These are phyloP conservation scores for Salix exigua DNA, from an alignment of 345 rosid species.

Conservation along the genomic window DNA sequence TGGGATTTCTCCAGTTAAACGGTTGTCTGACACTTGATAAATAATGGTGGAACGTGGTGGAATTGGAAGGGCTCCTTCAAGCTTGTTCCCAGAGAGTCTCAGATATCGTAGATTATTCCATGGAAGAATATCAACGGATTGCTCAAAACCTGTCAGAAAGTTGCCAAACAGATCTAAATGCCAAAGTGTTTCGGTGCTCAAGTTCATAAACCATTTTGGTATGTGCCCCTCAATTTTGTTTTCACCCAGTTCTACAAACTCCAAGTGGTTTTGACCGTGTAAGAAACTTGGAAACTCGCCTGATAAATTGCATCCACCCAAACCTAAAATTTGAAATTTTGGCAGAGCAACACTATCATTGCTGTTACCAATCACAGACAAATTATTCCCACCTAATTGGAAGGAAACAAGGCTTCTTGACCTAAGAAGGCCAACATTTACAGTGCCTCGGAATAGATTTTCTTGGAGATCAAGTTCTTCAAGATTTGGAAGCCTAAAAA, in stretches of 20 bases:
- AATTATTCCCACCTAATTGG: conserved; percentile 7
- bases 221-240: too few relatives aligned
- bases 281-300: neutral
- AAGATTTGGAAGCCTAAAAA: conserved; percentile 13
- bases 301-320: conserved; percentile 13
- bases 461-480: neutral
- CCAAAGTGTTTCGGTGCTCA: accelerated
- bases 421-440: conserved; percentile 8
- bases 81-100: neutral
- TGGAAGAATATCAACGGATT: neutral
- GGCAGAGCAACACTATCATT: neutral
- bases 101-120: too few relatives aligned
- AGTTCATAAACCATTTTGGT: too few relatives aligned
- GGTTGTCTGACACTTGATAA: conserved; percentile 9
- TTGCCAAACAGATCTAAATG: conserved; percentile 8
- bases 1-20: too few relatives aligned
- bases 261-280: too few relatives aligned
- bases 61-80: conserved; percentile 22
- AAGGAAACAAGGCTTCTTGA: neutral
- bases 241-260: accelerated
- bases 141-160: conserved; percentile 16
- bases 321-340: neutral
- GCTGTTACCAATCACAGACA: neutral
- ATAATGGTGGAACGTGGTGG: accelerated
- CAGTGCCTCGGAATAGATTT: neutral